These are phyloP conservation scores for Arctium lappa DNA, from an alignment of 129 eudicot genomes.

Conservation along the genomic window DNA sequence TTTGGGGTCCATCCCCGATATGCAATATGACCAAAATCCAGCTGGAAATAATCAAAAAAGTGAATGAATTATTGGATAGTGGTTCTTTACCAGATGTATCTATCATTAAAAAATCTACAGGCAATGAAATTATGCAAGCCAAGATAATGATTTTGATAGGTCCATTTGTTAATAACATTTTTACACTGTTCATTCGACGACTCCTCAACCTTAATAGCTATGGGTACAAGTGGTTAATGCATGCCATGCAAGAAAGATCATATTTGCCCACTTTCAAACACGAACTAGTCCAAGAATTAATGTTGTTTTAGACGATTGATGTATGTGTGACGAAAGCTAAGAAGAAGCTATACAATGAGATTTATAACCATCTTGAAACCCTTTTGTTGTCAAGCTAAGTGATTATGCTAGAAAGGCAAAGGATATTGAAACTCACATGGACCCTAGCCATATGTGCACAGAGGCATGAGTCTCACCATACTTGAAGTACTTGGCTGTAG, in stretches of 20 bases:
- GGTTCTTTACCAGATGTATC: constrained; percentile 20
- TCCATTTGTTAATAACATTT: not conserved
- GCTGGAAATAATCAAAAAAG: constrained; percentile 26
- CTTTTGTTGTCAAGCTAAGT: not conserved
- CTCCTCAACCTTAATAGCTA: not conserved
- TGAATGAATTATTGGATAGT: constrained; percentile 28
- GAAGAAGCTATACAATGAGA: not conserved
- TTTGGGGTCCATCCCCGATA: constrained; percentile 25
- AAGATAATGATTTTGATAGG: constrained; percentile 28
- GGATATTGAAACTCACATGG: no score
- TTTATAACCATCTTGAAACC: not conserved
- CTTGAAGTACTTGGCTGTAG: no score
- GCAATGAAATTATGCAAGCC: constrained; percentile 16
- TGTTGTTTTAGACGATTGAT: not conserved
- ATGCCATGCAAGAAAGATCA: not conserved
- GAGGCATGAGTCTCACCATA: no score
- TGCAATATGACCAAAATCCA: constrained; percentile 15
- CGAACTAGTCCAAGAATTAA: not conserved
- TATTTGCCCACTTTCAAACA: not conserved
- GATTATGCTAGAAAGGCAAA: not conserved
- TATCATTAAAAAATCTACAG: constrained; percentile 9
- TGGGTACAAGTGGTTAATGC: constrained; percentile 5
- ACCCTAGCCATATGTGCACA: no score
- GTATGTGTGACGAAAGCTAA: not conserved
- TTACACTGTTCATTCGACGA: constrained; percentile 12